Evolutionary conservation across 2,329 filamentous ascomycete genomes (phyloP), one percentile per base, ranked within the genome.

Genomic region (Hymenoscyphus repandus): DNA sequence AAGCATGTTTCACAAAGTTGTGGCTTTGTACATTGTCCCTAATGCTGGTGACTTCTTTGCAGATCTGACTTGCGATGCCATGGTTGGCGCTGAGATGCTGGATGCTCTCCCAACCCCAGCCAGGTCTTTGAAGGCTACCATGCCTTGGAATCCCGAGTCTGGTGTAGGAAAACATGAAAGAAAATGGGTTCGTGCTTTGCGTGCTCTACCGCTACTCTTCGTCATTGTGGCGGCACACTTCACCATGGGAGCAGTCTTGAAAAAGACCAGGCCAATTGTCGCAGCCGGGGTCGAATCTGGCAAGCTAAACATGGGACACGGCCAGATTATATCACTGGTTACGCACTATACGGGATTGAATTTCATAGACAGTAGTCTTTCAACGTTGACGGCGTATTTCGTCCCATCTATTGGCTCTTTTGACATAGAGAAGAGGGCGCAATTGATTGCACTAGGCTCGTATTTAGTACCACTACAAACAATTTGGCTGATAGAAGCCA

Each of bases 101-200:
- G 62, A 68, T 11, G 63, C 51, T 40, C 54, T 69, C 0, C 62
- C 65, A n/a, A 45, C 51, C 2, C 66, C 66, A 20, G 47, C 56
- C 20, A 47, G 56, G 18, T 50, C 54, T 9, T 36, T 59, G 6
- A 37, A 33, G 13, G 64, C 59, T 9, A 63, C 54, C 1, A 64
- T 66, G 61, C 56, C 63, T 1, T 66, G 59, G 56, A 64, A 67
- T 33, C 62, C 59, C 5, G 53, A 60, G 17, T 52, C 58, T 37
- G 64, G 65, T 12, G 41, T 59, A 6, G 18, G 27, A 2, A 45
- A n/a, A 36, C 20, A 45, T 6, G 38, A 40, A 22, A 22, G 15
- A 11, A 40, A 40, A 18, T 11, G 5, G 15, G n/a, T 18, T 40
- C 17, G 38, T 22, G 17, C 38, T 17, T 22, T 22, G 18, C 22